phyloP scores from a whole-genome alignment of 2,329 filamentous ascomycete species.

The Fusarium chaquense region DNA sequence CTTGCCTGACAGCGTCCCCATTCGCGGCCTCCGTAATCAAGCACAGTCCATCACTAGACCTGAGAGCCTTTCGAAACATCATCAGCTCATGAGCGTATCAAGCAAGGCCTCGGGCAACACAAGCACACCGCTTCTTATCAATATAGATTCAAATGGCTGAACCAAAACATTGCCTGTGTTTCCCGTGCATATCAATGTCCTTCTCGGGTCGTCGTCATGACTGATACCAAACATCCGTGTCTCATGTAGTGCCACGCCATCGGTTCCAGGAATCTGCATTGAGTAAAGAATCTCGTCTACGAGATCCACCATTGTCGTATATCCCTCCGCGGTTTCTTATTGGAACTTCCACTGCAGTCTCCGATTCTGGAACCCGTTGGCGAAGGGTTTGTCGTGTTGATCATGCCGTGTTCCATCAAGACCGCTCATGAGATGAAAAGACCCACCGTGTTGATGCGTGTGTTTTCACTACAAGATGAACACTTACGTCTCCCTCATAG shows the following conservation, averaged over 20 bases:
- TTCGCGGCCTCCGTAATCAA: slow-evolving; percentile 31
- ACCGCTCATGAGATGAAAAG: not conserved
- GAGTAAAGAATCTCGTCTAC: not conserved
- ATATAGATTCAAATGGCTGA: slow-evolving; percentile 12
- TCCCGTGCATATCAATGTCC: not conserved
- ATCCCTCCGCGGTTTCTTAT: not conserved
- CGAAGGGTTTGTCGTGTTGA: not conserved
- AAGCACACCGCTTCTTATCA: slow-evolving; percentile 32
- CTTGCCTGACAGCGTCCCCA: slow-evolving; percentile 20
- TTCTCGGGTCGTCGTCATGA: slow-evolving; percentile 4
- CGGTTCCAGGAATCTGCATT: slow-evolving; percentile 16
- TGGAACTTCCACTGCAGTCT: not conserved
- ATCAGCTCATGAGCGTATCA: slow-evolving; percentile 24
- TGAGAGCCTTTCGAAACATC: slow-evolving; percentile 32
- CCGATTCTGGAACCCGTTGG: not conserved
- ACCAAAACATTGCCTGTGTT: slow-evolving; percentile 3
- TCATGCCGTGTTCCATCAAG: not conserved
- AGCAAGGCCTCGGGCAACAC: slow-evolving; percentile 8
- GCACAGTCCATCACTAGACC: slow-evolving; percentile 36
- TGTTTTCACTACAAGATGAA: not conserved
- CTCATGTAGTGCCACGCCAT: slow-evolving; percentile 34
- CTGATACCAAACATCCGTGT: slow-evolving; percentile 18
- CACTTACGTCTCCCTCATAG: slow-evolving; percentile 6
- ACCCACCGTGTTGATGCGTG: not conserved
- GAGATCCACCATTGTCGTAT: slow-evolving; percentile 2